Base-by-base conservation (phyloP, 148 eudicot genomes). In the Chenopodium suecicum region DNA sequence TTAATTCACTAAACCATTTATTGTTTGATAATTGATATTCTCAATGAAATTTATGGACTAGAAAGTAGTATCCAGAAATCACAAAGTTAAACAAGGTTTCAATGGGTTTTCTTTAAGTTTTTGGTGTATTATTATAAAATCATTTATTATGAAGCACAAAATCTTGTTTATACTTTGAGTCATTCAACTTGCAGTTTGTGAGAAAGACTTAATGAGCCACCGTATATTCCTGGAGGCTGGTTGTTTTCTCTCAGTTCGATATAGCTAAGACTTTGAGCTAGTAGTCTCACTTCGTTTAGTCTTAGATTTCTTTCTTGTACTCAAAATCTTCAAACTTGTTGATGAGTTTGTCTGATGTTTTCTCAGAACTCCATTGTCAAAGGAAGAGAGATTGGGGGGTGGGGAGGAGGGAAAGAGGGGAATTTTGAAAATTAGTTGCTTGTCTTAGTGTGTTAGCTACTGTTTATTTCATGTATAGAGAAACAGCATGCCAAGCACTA, bases 1-100 rank as follows among this genome's bases (percentile, higher is more conserved):
- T 41, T 70, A 70, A 46, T 70, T n/a, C n/a, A 5, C 4, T 46
- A 47, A n/a, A 72, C 56, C 11, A 17, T 69, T 44, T 72, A 23
- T 29, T 48, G n/a, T 46, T 72, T 72, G 75, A 48, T 72, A 22
- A n/a, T 72, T 72, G 75, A 48, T 72, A 22, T 46, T 72, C 50
- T 72, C 31, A 72, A n/a, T 12, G 3, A 7, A n/a, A 62, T 12
- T n/a, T 62, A 62, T 20, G 25, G 66, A 62, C 23, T 5, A 25
- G 66, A 62, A 62, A 62, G 9, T 37, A 37, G 7, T 37, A 37
- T 37, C 25, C 25, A 9, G 25, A 62, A 22, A 5, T 5, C 66
- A 62, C 23, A 7, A n/a, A 2, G 12, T 62, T 5, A 62, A 62
- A 62, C n/a, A 62, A n/a, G 66, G 66, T 62, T 62, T 22, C 66